phyloP scores from a whole-genome alignment of 2,329 filamentous ascomycete genomes.

The Hansfordia pulvinata region DNA sequence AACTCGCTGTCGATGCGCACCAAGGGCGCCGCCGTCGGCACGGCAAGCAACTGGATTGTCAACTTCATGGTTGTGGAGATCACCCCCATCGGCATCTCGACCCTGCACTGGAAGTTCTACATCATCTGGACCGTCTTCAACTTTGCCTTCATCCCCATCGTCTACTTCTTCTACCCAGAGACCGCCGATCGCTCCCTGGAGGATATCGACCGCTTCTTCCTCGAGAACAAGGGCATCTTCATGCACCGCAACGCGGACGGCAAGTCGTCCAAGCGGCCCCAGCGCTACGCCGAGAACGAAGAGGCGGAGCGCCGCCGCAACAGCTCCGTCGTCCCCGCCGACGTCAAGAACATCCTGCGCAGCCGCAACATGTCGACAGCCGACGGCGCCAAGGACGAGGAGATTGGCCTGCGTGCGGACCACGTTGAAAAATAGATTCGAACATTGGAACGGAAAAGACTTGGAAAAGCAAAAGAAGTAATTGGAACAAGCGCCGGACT shows the following conservation, averaged over 20 bases:
- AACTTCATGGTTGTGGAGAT: slow-evolving; percentile 7
- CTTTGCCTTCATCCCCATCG: slow-evolving; percentile 28
- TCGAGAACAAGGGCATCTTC: slow-evolving; percentile 10
- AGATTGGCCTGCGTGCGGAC: too few relatives aligned
- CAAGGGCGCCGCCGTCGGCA: background rate
- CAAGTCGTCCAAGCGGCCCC: too few relatives aligned
- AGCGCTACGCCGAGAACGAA: too few relatives aligned
- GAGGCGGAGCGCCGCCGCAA: too few relatives aligned
- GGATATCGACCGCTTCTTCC: slow-evolving; percentile 13
- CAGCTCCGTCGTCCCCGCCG: too few relatives aligned
- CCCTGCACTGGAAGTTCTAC: slow-evolving; percentile 36
- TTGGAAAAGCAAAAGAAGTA: too few relatives aligned
- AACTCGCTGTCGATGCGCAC: background rate
- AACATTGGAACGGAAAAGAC: too few relatives aligned
- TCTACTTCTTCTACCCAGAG: slow-evolving; percentile 34
- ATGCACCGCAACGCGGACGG: slow-evolving; percentile 10
- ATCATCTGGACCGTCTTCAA: slow-evolving; percentile 37
- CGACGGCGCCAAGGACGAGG: too few relatives aligned
- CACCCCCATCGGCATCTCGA: slow-evolving; percentile 22
- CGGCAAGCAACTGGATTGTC: slow-evolving; percentile 1
- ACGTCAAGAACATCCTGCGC: too few relatives aligned
- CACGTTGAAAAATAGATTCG: too few relatives aligned
- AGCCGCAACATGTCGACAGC: too few relatives aligned
- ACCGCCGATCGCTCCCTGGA: slow-evolving; percentile 14
- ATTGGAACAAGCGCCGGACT: too few relatives aligned